A percentile compares a stretch with the other conserved stretches of the same genome.
phyloP scores from a whole-genome alignment of 305 asterid species.

The Stenogyne calaminthoides region DNA sequence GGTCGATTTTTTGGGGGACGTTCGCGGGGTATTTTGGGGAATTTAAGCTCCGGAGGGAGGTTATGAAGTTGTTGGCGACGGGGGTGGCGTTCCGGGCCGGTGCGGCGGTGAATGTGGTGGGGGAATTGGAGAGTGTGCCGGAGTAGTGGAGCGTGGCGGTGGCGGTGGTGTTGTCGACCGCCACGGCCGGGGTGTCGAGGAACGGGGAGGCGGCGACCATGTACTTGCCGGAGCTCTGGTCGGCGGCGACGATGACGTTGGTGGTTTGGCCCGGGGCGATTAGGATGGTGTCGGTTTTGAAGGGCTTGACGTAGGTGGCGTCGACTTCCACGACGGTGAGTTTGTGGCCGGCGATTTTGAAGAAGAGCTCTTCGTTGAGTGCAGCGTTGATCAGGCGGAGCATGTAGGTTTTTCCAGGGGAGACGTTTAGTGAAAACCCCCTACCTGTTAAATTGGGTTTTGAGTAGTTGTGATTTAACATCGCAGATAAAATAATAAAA shows the following conservation, averaged over 20 bases:
- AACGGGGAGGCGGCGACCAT: slow-evolving; percentile 55
- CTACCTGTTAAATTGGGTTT: too few relatives aligned
- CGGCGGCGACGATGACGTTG: slow-evolving; percentile 44
- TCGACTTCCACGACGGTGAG: slow-evolving; percentile 63
- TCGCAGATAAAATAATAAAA: too few relatives aligned
- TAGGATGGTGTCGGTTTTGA: slow-evolving; percentile 50
- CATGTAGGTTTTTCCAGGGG: slow-evolving; percentile 56
- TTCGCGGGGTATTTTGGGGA: slow-evolving; percentile 48
- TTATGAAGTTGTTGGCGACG: slow-evolving; percentile 43
- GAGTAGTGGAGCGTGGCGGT: slow-evolving; percentile 59
- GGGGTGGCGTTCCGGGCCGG: slow-evolving; percentile 54
- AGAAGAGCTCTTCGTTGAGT: slow-evolving; percentile 64
- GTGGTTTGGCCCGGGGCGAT: slow-evolving; percentile 67
- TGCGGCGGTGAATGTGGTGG: slow-evolving; percentile 32
- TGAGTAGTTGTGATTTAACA: too few relatives aligned
- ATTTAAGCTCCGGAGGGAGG: slow-evolving; percentile 48
- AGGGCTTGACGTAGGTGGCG: slow-evolving; percentile 61
- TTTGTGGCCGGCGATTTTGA: slow-evolving; percentile 65
- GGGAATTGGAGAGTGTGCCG: slow-evolving; percentile 46
- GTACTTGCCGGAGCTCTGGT: slow-evolving; percentile 46
- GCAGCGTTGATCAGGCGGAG: slow-evolving; percentile 64
- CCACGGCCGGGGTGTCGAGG: slow-evolving; percentile 47
- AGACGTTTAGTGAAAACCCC: slow-evolving; percentile 44
- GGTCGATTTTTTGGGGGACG: slow-evolving; percentile 47
- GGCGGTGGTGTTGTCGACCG: slow-evolving; percentile 59